Conservation (phyloP, 106 monocot species). For the Acorus calamus region DNA sequence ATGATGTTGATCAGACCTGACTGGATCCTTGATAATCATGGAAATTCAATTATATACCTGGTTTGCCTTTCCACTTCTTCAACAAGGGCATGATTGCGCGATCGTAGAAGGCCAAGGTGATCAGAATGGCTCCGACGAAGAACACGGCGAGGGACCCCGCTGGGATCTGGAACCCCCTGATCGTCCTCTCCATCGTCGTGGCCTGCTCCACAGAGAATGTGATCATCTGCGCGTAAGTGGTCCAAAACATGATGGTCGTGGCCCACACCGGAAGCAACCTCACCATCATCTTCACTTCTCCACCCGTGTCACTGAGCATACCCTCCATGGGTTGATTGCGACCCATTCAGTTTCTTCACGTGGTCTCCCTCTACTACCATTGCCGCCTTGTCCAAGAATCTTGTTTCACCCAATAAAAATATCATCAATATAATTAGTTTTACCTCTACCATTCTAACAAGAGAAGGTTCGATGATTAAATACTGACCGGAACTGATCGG, state of each 20-base stretch:
- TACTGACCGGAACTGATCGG: slow-evolving; percentile 38
- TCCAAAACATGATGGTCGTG: slow-evolving; percentile 85
- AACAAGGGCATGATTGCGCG: slow-evolving; percentile 49
- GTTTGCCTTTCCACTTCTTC: slow-evolving; percentile 31
- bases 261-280: slow-evolving; percentile 76
- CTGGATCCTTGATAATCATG: background rate
- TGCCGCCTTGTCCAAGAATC: slow-evolving; percentile 64
- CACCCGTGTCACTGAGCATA: slow-evolving; percentile 53
- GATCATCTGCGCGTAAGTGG: slow-evolving; percentile 81
- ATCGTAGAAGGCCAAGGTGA: slow-evolving; percentile 53
- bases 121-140: slow-evolving; percentile 58
- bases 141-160: slow-evolving; percentile 66
- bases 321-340: slow-evolving; percentile 36
- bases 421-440: background rate
- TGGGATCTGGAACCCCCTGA: slow-evolving; percentile 58
- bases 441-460: background rate
- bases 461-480: background rate
- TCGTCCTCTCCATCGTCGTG: slow-evolving; percentile 44
- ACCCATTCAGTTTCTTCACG: background rate
- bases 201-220: slow-evolving; percentile 91
- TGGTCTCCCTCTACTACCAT: slow-evolving; percentile 34
- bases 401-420: slow-evolving; percentile 1
- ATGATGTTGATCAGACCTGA: too few relatives aligned
- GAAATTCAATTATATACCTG: slow-evolving; percentile 16
- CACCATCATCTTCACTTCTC: slow-evolving; percentile 90